A percentile compares a stretch with the other conserved stretches of the same genome.
Evolutionary conservation across 257 asterid genomes (phyloP).

Genomic region (Fraxinus cuspidata): DNA sequence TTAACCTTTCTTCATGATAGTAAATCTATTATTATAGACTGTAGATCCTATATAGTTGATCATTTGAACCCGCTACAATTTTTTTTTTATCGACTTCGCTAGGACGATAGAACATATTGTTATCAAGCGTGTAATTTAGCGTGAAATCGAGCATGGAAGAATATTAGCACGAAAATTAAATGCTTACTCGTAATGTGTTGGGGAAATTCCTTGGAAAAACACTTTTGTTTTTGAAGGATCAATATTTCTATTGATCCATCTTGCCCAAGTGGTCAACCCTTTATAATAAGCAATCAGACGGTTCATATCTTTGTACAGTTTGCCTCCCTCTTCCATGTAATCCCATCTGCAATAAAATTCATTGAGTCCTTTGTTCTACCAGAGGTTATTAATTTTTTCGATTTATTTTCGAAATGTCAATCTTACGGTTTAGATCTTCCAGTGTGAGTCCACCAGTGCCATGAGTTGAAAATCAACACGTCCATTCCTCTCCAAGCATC

Average conservation of each 20-base stretch:
- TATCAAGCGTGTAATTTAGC: too few relatives aligned
- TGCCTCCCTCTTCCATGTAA: constrained; percentile 69
- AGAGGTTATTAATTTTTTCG: neutral
- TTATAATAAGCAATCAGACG: constrained; percentile 78
- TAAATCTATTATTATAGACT: too few relatives aligned
- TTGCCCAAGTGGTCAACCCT: constrained; percentile 92
- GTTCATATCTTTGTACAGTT: constrained; percentile 75
- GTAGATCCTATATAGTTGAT: too few relatives aligned
- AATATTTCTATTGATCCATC: constrained; percentile 71
- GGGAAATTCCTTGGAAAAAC: constrained; percentile 86
- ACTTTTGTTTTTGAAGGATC: constrained; percentile 83
- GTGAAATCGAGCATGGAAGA: too few relatives aligned
- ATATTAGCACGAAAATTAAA: too few relatives aligned
- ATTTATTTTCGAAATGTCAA: neutral
- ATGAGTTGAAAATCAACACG: constrained; percentile 73
- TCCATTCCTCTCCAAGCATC: constrained; percentile 81
- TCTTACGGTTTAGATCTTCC: constrained; percentile 73
- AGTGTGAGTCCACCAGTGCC: constrained; percentile 98
- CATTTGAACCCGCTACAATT: too few relatives aligned
- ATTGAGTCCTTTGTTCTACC: neutral
- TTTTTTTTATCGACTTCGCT: neutral
- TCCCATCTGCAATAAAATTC: constrained; percentile 57
- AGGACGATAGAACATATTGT: too few relatives aligned
- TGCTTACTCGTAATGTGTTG: constrained; percentile 82
- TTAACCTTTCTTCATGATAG: too few relatives aligned